Conservation (phyloP, 495 filamentous ascomycete genomes). For the Chaetomium tenue region DNA sequence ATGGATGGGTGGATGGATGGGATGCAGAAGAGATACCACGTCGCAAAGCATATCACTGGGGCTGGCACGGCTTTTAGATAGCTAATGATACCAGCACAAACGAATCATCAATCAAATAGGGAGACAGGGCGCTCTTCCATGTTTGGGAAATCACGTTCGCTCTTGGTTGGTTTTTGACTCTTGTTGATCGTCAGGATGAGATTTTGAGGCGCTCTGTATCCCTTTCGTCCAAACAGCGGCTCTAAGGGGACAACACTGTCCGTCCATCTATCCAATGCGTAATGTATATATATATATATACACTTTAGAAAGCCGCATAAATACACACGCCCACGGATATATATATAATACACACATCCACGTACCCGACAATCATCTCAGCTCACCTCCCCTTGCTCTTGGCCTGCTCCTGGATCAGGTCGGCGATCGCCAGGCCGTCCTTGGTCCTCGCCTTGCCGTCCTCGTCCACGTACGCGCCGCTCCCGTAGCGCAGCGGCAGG, state of each 20-base stretch:
- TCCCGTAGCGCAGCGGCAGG: constrained; percentile 18
- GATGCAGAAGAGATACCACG: background rate
- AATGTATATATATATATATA: no score
- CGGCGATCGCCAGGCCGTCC: background rate
- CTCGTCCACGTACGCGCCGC: constrained; percentile 13
- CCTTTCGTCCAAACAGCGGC: no score
- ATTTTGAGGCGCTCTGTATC: no score
- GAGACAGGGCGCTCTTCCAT: background rate
- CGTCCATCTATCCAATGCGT: no score
- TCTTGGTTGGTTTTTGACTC: no score
- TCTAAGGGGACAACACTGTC: no score
- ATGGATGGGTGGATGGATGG: background rate
- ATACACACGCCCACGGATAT: no score
- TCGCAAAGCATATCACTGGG: background rate
- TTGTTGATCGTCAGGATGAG: no score
- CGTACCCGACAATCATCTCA: no score
- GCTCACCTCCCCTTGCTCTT: background rate
- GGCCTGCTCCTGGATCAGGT: background rate
- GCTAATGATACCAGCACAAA: constrained; percentile 8
- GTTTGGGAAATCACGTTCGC: background rate
- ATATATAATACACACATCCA: no score
- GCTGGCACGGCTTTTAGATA: constrained; percentile 1
- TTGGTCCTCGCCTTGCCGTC: background rate
- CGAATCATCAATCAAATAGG: background rate
- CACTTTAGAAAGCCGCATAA: no score